Base-by-base conservation (phyloP, 2,329 filamentous ascomycete species). In the Trichoderma sp. region DNA sequence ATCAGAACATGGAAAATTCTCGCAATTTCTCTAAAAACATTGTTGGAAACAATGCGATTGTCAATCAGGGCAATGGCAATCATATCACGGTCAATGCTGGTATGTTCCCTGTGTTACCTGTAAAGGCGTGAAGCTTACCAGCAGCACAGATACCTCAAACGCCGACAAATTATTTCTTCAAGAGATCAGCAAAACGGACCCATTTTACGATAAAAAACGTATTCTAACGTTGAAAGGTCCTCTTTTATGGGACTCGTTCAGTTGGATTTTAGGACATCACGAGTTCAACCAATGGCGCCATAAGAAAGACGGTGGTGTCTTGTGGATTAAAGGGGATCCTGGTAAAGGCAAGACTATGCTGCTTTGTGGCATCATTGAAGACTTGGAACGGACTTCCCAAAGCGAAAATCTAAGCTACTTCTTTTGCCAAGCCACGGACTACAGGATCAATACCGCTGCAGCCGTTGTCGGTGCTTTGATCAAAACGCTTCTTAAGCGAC, bases 341-440 rank as follows among this genome's bases (percentile, higher is more conserved):
- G 83, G 83, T 3, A 84, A 81, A 47, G 83, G 83, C 39, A 85
- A 84, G 74, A 85, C 82, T 0, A 84, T 84, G 81, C 75, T 84
- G 6, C 71, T 84, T 0, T 80, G 77, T 15, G 80, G 81, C 12
- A 80, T 84, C 26, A 78, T 83, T 43, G 23, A 66, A 20, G 36
- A 72, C 7, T 34, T 65, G 1, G 34, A 50, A 53, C 28, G 26
- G 1, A 20, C 61, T 6, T 39, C 62, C 13, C 4, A 28, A 7
- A 50, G 7, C 6, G 34, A 36, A 13, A 47, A 32, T 7, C 5
- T 81, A n/a, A 50, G 23, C 12, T 61, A 67, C 13, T 71, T 72
- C 68, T 65, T 71, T 20, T 70, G 68, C 6, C 71, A 67, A 53
- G 53, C 65, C 11, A 39, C 74, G 47, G 71, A 85, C 59, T 23